Evolutionary conservation across 2,329 filamentous ascomycete genomes (phyloP).

Genomic region (Capronia epimyces): DNA sequence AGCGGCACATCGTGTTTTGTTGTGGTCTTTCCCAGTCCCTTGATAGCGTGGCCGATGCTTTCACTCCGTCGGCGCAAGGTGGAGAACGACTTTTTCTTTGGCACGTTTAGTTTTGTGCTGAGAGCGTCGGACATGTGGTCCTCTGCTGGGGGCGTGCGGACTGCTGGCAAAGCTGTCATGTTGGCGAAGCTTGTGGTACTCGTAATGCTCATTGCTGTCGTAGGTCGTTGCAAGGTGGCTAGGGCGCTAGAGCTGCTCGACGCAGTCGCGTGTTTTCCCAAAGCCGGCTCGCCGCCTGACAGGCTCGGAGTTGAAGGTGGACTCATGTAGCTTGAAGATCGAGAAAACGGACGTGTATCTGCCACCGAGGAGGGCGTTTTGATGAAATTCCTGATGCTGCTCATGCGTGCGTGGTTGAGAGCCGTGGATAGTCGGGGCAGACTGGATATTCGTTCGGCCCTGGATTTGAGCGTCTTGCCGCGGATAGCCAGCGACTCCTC

Average conservation of each 20-base stretch:
- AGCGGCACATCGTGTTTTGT: slow-evolving; percentile 19
- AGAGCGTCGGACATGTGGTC: slow-evolving; percentile 5
- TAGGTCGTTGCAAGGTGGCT: slow-evolving; percentile 5
- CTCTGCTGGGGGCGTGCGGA: slow-evolving; percentile 13
- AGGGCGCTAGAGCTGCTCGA: slow-evolving; percentile 8
- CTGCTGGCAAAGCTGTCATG: slow-evolving; percentile 19
- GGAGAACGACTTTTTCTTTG: slow-evolving; percentile 25
- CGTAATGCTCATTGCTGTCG: slow-evolving; percentile 12
- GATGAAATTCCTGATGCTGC: slow-evolving; percentile 27
- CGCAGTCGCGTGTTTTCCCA: slow-evolving; percentile 6
- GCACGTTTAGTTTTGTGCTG: slow-evolving; percentile 3
- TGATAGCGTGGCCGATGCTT: slow-evolving; percentile 28
- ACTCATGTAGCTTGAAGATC: slow-evolving; percentile 13
- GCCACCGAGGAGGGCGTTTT: slow-evolving; percentile 19
- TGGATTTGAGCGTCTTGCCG: slow-evolving; percentile 4
- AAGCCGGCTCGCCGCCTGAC: slow-evolving; percentile 1
- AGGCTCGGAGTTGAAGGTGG: slow-evolving; percentile 19
- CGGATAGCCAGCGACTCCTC: slow-evolving; percentile 19
- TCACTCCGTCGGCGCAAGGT: slow-evolving; percentile 24
- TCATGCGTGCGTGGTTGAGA: slow-evolving; percentile 24
- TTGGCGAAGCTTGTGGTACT: slow-evolving; percentile 2
- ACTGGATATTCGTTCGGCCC: slow-evolving; percentile 17
- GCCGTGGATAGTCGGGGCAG: slow-evolving; percentile 22
- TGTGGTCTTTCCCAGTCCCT: slow-evolving; percentile 19
- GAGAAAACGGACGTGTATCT: slow-evolving; percentile 8